A percentile compares a stretch with the other conserved stretches of the same genome.
Evolutionary conservation across 352 stramenopile genomes (phyloP).

Genomic region (Pythium vanterpoolii): DNA sequence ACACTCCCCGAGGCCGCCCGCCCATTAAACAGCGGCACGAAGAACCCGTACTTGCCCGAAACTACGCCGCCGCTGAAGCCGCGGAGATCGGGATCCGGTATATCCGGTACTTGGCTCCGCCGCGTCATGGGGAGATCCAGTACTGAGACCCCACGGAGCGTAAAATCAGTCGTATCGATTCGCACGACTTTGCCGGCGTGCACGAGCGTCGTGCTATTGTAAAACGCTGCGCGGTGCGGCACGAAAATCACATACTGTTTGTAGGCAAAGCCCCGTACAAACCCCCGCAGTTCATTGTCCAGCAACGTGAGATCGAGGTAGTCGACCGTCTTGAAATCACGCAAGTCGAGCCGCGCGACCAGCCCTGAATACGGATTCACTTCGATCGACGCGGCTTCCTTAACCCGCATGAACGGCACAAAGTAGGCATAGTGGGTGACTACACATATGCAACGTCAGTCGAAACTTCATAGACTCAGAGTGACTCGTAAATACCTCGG

Average conservation of each 20-base stretch:
- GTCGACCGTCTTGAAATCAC: slow-evolving; percentile 51
- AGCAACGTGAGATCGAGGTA: slow-evolving; percentile 49
- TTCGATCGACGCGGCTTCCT: slow-evolving; percentile 28
- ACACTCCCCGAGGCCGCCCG: slow-evolving; percentile 63
- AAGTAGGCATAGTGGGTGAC: slow-evolving; percentile 73
- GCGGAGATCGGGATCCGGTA: slow-evolving; percentile 51
- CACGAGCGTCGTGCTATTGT: slow-evolving; percentile 20
- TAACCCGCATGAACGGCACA: slow-evolving; percentile 61
- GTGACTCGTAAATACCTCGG: slow-evolving; percentile 25
- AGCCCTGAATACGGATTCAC: slow-evolving; percentile 63
- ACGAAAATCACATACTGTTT: slow-evolving; percentile 70
- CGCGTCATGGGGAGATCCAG: slow-evolving; percentile 51
- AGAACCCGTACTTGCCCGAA: slow-evolving; percentile 79
- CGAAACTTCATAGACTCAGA: neutral
- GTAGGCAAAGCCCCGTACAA: slow-evolving; percentile 71
- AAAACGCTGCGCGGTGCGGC: slow-evolving; percentile 41
- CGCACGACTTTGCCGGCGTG: slow-evolving; percentile 67
- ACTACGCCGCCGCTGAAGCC: slow-evolving; percentile 67
- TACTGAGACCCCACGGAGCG: slow-evolving; percentile 35
- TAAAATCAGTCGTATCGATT: slow-evolving; percentile 72
- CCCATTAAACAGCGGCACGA: slow-evolving; percentile 76
- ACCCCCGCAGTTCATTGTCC: slow-evolving; percentile 52
- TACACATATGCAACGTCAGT: slow-evolving; percentile 15
- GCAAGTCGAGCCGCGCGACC: slow-evolving; percentile 56
- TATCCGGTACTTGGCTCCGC: slow-evolving; percentile 67